Evolutionary conservation across 805 yeast species (phyloP).

Genomic region (Myxozyma monticola): DNA sequence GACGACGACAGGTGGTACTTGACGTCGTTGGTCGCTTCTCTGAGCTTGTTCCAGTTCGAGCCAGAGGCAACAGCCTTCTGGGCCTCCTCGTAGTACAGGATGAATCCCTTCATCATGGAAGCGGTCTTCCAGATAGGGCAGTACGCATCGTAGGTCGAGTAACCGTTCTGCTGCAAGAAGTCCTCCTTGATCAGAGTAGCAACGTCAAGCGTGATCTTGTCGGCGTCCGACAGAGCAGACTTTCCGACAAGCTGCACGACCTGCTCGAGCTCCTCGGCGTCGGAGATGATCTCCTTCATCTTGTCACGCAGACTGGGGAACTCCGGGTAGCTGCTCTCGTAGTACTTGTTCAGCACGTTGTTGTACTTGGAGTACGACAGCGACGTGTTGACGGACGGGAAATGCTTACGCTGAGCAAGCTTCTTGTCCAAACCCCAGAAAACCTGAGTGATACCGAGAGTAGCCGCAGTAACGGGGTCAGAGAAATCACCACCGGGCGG

Average conservation of each 20-base stretch:
- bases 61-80: slow-evolving; percentile 95
- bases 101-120: slow-evolving; percentile 96
- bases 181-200: slow-evolving; percentile 91
- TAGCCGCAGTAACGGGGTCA: slow-evolving; percentile 98
- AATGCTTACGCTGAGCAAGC: slow-evolving; percentile 98
- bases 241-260: slow-evolving; percentile 99
- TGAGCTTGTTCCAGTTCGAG: slow-evolving; percentile 88
- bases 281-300: slow-evolving; percentile 90
- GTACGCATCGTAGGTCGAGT: slow-evolving; percentile 96
- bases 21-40: slow-evolving; percentile 86
- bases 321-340: slow-evolving; percentile 83
- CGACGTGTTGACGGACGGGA: slow-evolving; percentile 97
- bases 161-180: slow-evolving; percentile 98
- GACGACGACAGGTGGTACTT: slow-evolving; percentile 92
- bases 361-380: slow-evolving; percentile 97
- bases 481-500: slow-evolving; percentile 99
- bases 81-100: slow-evolving; percentile 92
- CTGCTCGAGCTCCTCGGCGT: slow-evolving; percentile 98
- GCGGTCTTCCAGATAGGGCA: slow-evolving; percentile 99
- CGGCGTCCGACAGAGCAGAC: slow-evolving; percentile 94
- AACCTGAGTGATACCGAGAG: slow-evolving; percentile 99
- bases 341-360: slow-evolving; percentile 77
- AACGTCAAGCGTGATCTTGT: slow-evolving; percentile 94
- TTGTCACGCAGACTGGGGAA: slow-evolving; percentile 87
- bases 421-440: slow-evolving; percentile 99